Evolutionary conservation across 2,329 filamentous ascomycete genomes (phyloP).

Genomic region (Fusarium pininemorale): DNA sequence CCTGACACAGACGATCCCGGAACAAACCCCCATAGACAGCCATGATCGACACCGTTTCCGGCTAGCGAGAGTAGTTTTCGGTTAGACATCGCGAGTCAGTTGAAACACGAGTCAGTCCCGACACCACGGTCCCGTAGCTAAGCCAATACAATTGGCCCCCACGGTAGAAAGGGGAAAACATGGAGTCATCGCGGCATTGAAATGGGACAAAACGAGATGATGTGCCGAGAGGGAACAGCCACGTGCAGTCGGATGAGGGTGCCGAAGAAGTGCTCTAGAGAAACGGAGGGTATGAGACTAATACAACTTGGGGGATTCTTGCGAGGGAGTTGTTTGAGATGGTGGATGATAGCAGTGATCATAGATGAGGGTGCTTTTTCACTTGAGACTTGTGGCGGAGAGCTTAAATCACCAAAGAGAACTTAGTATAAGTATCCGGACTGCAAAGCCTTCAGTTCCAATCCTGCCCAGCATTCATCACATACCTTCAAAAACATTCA

Average conservation of each 20-base stretch:
- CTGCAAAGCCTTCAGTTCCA: background rate
- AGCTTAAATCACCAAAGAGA: background rate
- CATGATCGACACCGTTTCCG: background rate
- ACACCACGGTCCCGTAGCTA: background rate
- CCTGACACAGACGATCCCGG: background rate
- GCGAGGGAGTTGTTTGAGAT: background rate
- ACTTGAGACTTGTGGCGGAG: background rate
- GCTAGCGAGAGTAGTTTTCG: background rate
- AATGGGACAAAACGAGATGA: background rate
- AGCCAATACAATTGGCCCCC: background rate
- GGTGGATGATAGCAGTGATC: background rate
- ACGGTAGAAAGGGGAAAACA: background rate
- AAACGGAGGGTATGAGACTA: background rate
- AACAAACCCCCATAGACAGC: background rate
- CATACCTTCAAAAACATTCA: too few species aligned
- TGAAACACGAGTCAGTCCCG: background rate
- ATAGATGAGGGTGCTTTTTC: background rate
- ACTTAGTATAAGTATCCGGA: background rate
- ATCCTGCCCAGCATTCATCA: too few species aligned
- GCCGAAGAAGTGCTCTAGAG: background rate
- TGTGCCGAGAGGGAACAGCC: background rate
- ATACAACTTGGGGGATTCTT: background rate
- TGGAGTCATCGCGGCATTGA: background rate
- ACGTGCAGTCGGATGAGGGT: background rate
- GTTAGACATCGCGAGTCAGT: background rate